Base-by-base conservation (phyloP, 768 basidiomycete genomes). In the Inosperma sp. region DNA sequence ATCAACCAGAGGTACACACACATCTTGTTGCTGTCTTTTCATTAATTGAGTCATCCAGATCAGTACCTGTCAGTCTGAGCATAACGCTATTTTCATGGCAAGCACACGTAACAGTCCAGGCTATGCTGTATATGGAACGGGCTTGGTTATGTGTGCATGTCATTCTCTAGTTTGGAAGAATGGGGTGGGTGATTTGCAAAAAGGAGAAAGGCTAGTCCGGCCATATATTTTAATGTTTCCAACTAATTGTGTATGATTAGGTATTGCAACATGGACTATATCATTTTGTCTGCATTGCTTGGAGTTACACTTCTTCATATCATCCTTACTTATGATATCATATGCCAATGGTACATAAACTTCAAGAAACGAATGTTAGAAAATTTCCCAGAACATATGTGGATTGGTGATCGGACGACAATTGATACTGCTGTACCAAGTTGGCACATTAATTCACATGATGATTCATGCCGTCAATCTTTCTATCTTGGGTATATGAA, bases 401-500 rank as follows among this genome's bases (percentile, higher is more conserved):
- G 26, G 14, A 39, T 59, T 8, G 2, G 34, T 1, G 14, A 21
- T 2, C 23, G 17, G 2, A 53, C 47, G 0, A 22, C 37, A 12
- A 12, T 67, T 4, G 37, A 58, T 3, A 30, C 52, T 2, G 58
- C 59, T 2, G 58, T 76, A 3, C 75, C 71, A 0, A 67, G 68
- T 33, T 72, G 71, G 48, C 75, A 77, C 21, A 59, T 74, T 13
- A 58, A 62, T 3, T 67, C 58, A 0, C 74, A 77, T 37, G 55
- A 59, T 1, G 25, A 56, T 0, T 19, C 52, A 3, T 73, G 72
- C 40, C 66, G 67, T 6, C 49, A 45, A 13, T 46, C 47, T 2
- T 73, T 58, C 39, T 68, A 62, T 1, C 54, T 76, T 12, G 68
- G 66, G 19, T 65, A 63, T 40, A 45, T 53, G 12, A 29, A 49